Percentiles rank a stretch among this genome's conserved stretches.
Evolutionary conservation across 176 grass and related monocot genomes (phyloP).

Genomic region (Triticum dicoccoides): DNA sequence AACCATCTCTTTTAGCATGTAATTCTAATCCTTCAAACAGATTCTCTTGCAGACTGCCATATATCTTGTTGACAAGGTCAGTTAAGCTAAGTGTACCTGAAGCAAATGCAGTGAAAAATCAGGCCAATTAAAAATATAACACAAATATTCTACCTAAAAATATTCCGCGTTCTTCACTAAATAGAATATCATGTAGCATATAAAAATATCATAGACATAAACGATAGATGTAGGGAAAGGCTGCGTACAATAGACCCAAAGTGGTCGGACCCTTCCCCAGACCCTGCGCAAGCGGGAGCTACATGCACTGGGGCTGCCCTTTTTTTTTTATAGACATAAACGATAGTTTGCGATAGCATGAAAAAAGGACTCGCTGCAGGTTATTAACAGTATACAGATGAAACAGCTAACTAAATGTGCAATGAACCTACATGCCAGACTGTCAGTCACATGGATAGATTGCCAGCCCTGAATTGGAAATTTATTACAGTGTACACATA

Average conservation of each 20-base stretch:
- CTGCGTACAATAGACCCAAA: too few species aligned
- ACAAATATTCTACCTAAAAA: conserved; percentile 3
- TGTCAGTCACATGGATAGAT: neutral
- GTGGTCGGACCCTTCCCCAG: too few species aligned
- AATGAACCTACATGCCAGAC: neutral
- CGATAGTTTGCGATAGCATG: neutral
- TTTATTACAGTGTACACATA: neutral
- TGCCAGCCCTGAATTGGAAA: neutral
- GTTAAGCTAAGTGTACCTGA: conserved; percentile 73
- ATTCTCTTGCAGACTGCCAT: conserved; percentile 45
- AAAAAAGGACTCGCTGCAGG: neutral
- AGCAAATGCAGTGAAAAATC: conserved; percentile 27
- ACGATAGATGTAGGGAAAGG: neutral
- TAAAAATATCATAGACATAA: neutral
- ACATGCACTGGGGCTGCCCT: too few species aligned
- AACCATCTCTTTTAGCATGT: conserved; percentile 63
- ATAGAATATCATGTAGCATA: neutral
- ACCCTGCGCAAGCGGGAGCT: too few species aligned
- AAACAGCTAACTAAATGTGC: neutral
- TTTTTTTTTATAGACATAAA: neutral
- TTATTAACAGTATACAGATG: neutral
- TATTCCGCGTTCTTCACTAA: neutral
- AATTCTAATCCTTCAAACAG: conserved; percentile 81
- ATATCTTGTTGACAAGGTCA: conserved; percentile 69
- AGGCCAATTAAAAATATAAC: neutral